Evolutionary conservation across 2,329 filamentous ascomycete species (phyloP).

Genomic region (Cladobotryum protrusum): DNA sequence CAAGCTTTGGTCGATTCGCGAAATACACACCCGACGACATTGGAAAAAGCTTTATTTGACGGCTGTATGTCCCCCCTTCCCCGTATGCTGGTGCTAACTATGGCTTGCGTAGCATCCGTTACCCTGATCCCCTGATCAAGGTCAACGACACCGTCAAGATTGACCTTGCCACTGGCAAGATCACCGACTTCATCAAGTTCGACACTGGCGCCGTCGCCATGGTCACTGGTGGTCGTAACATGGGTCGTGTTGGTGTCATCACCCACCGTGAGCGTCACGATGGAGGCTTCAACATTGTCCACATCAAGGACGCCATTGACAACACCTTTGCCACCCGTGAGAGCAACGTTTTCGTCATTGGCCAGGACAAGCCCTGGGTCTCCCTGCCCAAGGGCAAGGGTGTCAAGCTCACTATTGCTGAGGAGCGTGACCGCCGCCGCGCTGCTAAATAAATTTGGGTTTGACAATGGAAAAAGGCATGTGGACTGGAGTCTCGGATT

Average conservation of each 20-base stretch:
- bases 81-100: slow-evolving; percentile 33
- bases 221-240: slow-evolving; percentile 99
- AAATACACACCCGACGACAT: slow-evolving; percentile 24
- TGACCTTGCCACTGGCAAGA: slow-evolving; percentile 93
- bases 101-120: slow-evolving; percentile 72
- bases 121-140: slow-evolving; percentile 97
- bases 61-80: slow-evolving; percentile 46
- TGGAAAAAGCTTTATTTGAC: slow-evolving; percentile 35
- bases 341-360: slow-evolving; percentile 99
- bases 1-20: slow-evolving; percentile 80
- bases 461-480: slow-evolving; percentile 23
- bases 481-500: slow-evolving; percentile 36
- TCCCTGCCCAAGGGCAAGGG: slow-evolving; percentile 99
- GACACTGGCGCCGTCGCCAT: slow-evolving; percentile 97
- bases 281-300: slow-evolving; percentile 99
- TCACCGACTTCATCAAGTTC: slow-evolving; percentile 96
- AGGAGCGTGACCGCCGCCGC: slow-evolving; percentile 97
- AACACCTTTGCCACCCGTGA: slow-evolving; percentile 99
- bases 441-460: slow-evolving; percentile 49
- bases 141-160: slow-evolving; percentile 99
- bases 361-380: slow-evolving; percentile 98
- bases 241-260: slow-evolving; percentile 99
- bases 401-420: slow-evolving; percentile 98
- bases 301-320: slow-evolving; percentile 99
- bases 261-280: slow-evolving; percentile 99